Conservation (phyloP, 441 rosid genomes). For the Eutrema salsugineum region DNA sequence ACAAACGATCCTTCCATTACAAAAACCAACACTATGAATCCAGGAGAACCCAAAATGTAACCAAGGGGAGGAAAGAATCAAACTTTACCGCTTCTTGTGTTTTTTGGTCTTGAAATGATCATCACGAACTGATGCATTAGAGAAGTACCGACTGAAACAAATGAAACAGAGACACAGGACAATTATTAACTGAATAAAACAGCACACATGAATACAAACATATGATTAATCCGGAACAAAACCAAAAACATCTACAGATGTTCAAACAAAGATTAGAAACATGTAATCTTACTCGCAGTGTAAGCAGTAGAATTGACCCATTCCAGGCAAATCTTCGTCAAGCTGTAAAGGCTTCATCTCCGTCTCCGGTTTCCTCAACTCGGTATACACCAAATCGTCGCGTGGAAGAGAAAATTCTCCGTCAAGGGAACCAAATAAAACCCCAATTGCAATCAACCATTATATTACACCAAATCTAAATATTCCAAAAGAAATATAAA, state of each 20-base stretch:
- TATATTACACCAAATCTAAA: background rate
- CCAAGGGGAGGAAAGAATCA: background rate
- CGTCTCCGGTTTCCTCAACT: conserved; percentile 61
- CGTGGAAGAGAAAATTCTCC: conserved; percentile 34
- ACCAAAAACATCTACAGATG: background rate
- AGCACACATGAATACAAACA: background rate
- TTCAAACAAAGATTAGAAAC: background rate
- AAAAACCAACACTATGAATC: background rate
- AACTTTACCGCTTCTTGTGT: conserved; percentile 77
- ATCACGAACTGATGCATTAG: conserved; percentile 53
- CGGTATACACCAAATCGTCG: conserved; percentile 78
- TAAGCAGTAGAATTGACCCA: conserved; percentile 93
- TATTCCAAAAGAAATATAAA: background rate
- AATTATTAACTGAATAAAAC: background rate
- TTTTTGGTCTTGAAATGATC: conserved; percentile 92
- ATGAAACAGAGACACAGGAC: background rate
- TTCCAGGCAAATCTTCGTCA: conserved; percentile 91
- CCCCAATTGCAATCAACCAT: background rate
- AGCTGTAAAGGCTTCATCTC: conserved; percentile 52
- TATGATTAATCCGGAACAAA: background rate
- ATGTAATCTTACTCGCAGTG: conserved; percentile 77
- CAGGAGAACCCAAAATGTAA: background rate
- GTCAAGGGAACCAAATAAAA: conserved; percentile 40
- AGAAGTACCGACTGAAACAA: conserved; percentile 73
- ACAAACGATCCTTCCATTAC: background rate